Conservation (phyloP, 371 early-diverging fungal species). For the Rhizomucor pusillus region DNA sequence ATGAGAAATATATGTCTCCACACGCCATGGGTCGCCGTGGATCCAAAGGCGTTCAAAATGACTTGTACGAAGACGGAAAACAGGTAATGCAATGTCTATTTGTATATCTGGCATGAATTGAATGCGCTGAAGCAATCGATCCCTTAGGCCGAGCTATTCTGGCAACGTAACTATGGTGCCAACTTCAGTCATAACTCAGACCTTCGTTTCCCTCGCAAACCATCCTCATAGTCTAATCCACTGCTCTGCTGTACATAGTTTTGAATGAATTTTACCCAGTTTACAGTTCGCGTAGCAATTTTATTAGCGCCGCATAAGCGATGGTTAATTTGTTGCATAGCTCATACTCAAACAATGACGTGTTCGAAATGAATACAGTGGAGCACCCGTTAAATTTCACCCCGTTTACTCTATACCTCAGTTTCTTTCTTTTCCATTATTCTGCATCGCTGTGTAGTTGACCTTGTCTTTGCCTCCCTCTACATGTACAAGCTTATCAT, state of each 20-base stretch:
- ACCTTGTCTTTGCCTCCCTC: too few species aligned
- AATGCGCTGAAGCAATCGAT: not conserved
- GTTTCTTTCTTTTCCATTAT: too few species aligned
- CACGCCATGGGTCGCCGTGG: slow-evolving; percentile 5
- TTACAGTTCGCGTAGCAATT: too few species aligned
- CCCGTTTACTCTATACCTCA: too few species aligned
- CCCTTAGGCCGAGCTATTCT: slow-evolving; percentile 10
- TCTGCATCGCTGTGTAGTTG: too few species aligned
- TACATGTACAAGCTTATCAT: too few species aligned
- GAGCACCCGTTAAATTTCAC: too few species aligned
- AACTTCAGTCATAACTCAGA: slow-evolving; percentile 13
- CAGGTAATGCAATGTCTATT: slow-evolving; percentile 5
- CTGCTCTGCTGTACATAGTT: not conserved
- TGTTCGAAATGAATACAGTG: too few species aligned
- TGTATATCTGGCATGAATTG: not conserved
- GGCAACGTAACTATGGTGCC: slow-evolving; percentile 13
- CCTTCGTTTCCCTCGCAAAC: slow-evolving; percentile 5
- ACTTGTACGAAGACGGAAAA: slow-evolving; percentile 4
- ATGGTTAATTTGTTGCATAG: too few species aligned
- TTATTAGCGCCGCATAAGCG: too few species aligned
- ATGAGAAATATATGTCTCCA: slow-evolving; percentile 4
- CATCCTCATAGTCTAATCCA: not conserved
- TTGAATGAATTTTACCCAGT: too few species aligned
- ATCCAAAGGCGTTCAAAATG: slow-evolving; percentile 11
- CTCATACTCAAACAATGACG: too few species aligned